Conservation (phyloP, 2,329 filamentous ascomycete genomes). For the Sporothrix pallida region DNA sequence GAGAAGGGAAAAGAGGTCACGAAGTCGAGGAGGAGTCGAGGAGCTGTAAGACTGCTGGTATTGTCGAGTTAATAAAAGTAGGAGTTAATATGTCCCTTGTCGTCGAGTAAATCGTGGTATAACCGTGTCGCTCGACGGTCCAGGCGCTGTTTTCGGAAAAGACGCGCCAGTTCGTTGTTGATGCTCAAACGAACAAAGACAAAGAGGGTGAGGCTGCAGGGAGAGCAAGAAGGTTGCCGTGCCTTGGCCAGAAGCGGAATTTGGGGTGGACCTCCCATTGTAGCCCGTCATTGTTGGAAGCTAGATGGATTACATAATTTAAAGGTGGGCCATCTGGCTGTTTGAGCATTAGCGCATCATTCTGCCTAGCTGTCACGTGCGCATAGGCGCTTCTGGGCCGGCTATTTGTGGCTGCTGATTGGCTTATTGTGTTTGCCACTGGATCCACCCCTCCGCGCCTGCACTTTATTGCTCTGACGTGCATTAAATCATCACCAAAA, state of each 20-base stretch:
- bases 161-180: constrained; percentile 15
- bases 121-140: neutral
- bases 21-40: neutral
- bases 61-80: neutral
- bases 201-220: constrained; percentile 6
- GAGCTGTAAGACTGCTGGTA: too few relatives aligned
- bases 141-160: constrained; percentile 18
- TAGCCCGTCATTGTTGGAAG: constrained; percentile 6
- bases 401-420: neutral
- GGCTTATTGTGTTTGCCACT: constrained; percentile 5
- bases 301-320: neutral
- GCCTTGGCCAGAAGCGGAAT: constrained; percentile 22
- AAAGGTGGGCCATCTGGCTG: neutral
- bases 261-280: constrained; percentile 5
- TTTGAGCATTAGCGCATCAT: neutral
- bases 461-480: constrained; percentile 17
- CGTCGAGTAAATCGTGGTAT: neutral
- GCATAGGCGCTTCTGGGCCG: neutral
- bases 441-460: neutral
- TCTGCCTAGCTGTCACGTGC: constrained; percentile 8
- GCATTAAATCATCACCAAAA: neutral
- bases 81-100: neutral
- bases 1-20: neutral
- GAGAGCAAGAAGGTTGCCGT: neutral
- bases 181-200: constrained; percentile 1